Percentiles rank a stretch among this genome's conserved stretches.
These are phyloP conservation scores for Luffa aegyptiaca DNA, from an alignment of 306 rosid species.

Conservation along the genomic window DNA sequence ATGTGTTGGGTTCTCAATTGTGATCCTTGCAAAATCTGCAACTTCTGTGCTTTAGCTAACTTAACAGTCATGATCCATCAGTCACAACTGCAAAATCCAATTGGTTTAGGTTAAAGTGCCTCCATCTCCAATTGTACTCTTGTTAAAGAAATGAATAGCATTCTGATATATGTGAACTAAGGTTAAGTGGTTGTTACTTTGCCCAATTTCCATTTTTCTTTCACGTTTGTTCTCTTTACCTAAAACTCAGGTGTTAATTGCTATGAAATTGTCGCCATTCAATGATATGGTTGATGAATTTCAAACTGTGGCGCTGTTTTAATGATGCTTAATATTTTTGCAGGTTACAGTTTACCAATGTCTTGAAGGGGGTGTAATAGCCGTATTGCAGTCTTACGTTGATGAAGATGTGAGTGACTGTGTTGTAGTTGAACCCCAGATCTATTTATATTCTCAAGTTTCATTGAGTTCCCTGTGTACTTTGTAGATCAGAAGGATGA, in stretches of 20 bases:
- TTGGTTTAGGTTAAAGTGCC: neutral
- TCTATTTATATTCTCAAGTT: neutral
- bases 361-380: conserved; percentile 76
- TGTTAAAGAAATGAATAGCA: neutral
- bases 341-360: conserved; percentile 78
- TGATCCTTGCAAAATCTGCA: neutral
- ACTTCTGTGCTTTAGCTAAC: neutral
- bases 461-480: conserved; percentile 19
- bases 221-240: neutral
- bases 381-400: conserved; percentile 80
- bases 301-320: neutral
- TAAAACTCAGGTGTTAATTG: neutral
- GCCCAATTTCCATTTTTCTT: neutral
- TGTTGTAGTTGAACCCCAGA: neutral
- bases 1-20: neutral
- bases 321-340: conserved; percentile 15
- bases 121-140: neutral
- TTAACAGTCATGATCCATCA: neutral
- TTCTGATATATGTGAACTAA: too few relatives aligned
- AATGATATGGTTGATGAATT: neutral
- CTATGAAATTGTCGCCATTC: neutral
- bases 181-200: neutral
- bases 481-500: conserved; percentile 93
- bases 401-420: conserved; percentile 76
- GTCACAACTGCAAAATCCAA: neutral